A percentile compares a stretch with the other conserved stretches of the same genome.
Evolutionary conservation across 2,329 filamentous ascomycete species (phyloP).

Genomic region (Exutisphaerella laricina): DNA sequence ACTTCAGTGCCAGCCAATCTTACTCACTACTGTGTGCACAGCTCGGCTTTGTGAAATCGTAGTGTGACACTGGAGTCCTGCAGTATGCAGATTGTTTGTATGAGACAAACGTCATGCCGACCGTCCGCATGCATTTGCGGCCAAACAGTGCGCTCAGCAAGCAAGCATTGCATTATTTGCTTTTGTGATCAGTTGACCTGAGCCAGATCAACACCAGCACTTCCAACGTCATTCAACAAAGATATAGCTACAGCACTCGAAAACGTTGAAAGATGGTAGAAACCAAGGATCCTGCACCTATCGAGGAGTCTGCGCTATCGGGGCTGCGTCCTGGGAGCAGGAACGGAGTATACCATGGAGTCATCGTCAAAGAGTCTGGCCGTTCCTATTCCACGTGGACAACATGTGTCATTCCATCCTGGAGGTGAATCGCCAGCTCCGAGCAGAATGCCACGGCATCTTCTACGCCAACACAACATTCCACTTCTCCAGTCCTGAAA

Average conservation of each 20-base stretch:
- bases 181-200: not conserved
- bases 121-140: not conserved
- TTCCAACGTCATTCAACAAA: no score
- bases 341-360: constrained; percentile 15
- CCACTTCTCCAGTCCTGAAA: constrained; percentile 10
- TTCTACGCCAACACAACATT: constrained; percentile 17
- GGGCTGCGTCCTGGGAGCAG: constrained; percentile 13
- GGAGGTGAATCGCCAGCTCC: constrained; percentile 8
- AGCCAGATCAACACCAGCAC: no score
- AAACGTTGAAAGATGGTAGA: no score
- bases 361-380: not conserved
- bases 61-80: no score
- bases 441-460: constrained; percentile 28
- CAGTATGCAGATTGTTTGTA: constrained; percentile 2
- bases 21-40: not conserved
- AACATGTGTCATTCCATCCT: constrained; percentile 14
- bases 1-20: no score
- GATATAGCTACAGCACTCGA: no score
- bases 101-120: not conserved
- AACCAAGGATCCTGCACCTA: no score
- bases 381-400: constrained; percentile 10
- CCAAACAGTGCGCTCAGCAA: not conserved
- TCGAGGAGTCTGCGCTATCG: constrained; percentile 7
- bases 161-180: constrained; percentile 2
- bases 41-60: constrained; percentile 1